Percentiles rank a stretch among this genome's conserved stretches.
These are phyloP conservation scores for Lyophyllum decastes DNA, from an alignment of 768 basidiomycete species.

Conservation along the genomic window DNA sequence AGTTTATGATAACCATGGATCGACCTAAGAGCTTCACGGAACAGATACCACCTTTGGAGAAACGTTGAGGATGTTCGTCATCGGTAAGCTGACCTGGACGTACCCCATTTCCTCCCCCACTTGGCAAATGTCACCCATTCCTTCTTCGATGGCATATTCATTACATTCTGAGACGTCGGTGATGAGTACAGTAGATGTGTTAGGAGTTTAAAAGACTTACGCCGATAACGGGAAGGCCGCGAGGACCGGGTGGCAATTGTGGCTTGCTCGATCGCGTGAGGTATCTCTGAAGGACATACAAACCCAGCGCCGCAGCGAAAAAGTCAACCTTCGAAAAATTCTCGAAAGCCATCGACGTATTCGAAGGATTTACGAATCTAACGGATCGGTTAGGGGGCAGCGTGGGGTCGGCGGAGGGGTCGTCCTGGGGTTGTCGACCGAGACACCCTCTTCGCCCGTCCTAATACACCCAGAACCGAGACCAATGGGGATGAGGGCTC, in stretches of 20 bases:
- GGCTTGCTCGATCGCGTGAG: conserved; percentile 27
- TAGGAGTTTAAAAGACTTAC: conserved; percentile 35
- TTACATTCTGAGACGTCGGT: conserved; percentile 39
- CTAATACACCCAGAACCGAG: too few relatives aligned
- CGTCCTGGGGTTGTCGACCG: too few relatives aligned
- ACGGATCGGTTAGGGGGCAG: background rate
- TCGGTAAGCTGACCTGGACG: conserved; percentile 1
- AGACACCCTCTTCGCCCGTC: too few relatives aligned
- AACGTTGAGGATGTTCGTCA: conserved; percentile 30
- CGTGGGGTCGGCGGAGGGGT: too few relatives aligned
- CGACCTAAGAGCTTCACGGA: conserved; percentile 45
- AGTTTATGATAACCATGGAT: conserved; percentile 50
- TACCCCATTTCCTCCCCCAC: conserved; percentile 56
- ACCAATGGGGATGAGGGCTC: too few relatives aligned
- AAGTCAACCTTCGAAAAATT: conserved; percentile 49
- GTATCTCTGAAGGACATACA: conserved; percentile 42
- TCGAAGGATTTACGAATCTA: too few relatives aligned
- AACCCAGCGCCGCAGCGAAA: conserved; percentile 44
- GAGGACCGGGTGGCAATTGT: conserved; percentile 45
- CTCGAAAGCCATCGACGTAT: conserved; percentile 33
- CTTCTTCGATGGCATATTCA: conserved; percentile 43
- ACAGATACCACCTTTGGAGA: conserved; percentile 33
- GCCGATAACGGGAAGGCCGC: conserved; percentile 41
- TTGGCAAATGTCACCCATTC: conserved; percentile 52
- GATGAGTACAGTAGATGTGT: too few relatives aligned